Evolutionary conservation across 176 grass and related monocot genomes (phyloP).

Genomic region (Bonia amplexicaulis): DNA sequence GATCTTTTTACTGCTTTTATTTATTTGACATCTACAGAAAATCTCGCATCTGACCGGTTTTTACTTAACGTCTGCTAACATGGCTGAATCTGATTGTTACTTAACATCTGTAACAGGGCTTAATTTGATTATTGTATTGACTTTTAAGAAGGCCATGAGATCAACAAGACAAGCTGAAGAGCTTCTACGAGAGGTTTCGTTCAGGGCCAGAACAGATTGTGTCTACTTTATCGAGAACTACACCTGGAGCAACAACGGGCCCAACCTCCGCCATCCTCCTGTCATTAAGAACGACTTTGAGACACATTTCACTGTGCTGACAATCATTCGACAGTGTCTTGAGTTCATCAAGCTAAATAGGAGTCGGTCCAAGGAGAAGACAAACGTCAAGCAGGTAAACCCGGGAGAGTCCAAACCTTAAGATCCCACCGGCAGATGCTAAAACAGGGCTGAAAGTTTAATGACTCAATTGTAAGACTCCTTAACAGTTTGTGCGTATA

Average conservation of each 20-base stretch:
- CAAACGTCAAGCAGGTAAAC: neutral
- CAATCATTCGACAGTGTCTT: conserved; percentile 73
- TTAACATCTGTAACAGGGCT: conserved; percentile 44
- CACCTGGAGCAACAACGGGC: conserved; percentile 34
- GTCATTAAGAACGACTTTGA: conserved; percentile 71
- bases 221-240: conserved; percentile 95
- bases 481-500: conserved; percentile 8
- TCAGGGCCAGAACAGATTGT: conserved; percentile 72
- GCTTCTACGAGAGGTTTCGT: conserved; percentile 59
- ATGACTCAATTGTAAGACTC: conserved; percentile 8
- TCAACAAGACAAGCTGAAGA: conserved; percentile 64
- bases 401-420: neutral
- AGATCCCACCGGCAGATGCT: neutral
- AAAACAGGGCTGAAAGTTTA: conserved; percentile 3
- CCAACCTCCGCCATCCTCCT: conserved; percentile 43
- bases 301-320: conserved; percentile 66
- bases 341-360: conserved; percentile 78
- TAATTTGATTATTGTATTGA: conserved; percentile 71
- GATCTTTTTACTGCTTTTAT: neutral
- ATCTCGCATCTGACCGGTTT: neutral
- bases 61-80: neutral
- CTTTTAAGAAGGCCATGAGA: conserved; percentile 73
- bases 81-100: neutral
- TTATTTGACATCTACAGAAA: neutral
- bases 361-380: conserved; percentile 33